phyloP scores from a whole-genome alignment of 306 rosid genomes.

The Glycine tomentella region DNA sequence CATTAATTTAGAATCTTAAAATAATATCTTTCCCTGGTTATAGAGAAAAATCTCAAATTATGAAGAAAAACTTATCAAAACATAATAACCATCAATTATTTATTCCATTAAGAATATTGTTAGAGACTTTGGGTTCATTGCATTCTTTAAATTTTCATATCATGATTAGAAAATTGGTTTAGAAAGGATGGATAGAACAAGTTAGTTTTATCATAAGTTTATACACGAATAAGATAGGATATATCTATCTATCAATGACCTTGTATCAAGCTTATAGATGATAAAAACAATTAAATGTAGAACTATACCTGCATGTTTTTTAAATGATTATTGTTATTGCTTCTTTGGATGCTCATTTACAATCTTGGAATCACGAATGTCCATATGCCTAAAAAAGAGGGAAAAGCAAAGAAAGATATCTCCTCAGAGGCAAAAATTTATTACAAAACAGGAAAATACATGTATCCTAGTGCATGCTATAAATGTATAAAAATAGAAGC shows the following conservation, averaged over 20 bases:
- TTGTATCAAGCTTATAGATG: constrained; percentile 3
- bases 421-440: constrained; percentile 20
- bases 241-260: neutral
- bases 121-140: constrained; percentile 1
- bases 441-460: neutral
- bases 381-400: constrained; percentile 72
- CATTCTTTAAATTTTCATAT: neutral
- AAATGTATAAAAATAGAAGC: neutral
- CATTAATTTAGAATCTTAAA: too few relatives aligned
- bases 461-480: neutral
- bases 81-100: neutral
- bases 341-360: constrained; percentile 93
- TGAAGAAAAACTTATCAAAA: too few relatives aligned
- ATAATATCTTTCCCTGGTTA: too few relatives aligned
- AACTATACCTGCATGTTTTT: constrained; percentile 71
- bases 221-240: neutral
- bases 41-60: too few relatives aligned
- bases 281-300: constrained; percentile 8
- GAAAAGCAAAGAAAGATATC: neutral
- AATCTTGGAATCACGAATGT: constrained; percentile 83
- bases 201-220: neutral
- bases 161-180: neutral
- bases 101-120: constrained; percentile 18
- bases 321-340: constrained; percentile 72
- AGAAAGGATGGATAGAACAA: neutral